Conservation (phyloP, 2,329 filamentous ascomycete species). For the Tolypocladium nubicola region DNA sequence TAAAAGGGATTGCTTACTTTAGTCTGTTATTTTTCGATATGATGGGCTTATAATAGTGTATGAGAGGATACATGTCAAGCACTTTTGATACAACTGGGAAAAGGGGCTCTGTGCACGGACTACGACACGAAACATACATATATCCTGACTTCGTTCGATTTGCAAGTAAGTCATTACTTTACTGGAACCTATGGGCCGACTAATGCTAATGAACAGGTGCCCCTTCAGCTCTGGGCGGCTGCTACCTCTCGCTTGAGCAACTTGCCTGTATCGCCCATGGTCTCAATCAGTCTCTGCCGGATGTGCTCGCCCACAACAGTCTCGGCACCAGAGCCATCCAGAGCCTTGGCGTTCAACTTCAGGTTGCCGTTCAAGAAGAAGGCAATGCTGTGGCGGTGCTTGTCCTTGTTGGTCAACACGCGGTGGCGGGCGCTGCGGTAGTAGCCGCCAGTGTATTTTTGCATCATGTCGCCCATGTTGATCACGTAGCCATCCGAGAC, state of each 20-base stretch:
- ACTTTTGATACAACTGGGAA: no score
- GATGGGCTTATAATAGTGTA: no score
- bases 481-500: conserved; percentile 21
- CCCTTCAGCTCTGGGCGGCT: background rate
- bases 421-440: conserved; percentile 20
- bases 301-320: conserved; percentile 3
- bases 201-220: no score
- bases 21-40: no score
- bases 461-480: conserved; percentile 26
- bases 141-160: no score
- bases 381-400: conserved; percentile 15
- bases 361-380: conserved; percentile 16
- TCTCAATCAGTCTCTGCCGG: conserved; percentile 1
- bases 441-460: conserved; percentile 17
- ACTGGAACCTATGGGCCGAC: no score
- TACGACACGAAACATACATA: no score
- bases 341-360: conserved; percentile 1
- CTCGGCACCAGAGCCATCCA: conserved; percentile 1
- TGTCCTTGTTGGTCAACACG: conserved; percentile 13
- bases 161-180: no score
- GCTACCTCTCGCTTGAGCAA: background rate
- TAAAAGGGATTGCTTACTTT: no score
- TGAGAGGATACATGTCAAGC: no score
- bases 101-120: no score
- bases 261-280: conserved; percentile 1